A percentile compares a stretch with the other conserved stretches of the same genome.
Evolutionary conservation across 2,329 filamentous ascomycete genomes (phyloP).

Genomic region (Aspergillus costaricaensis): DNA sequence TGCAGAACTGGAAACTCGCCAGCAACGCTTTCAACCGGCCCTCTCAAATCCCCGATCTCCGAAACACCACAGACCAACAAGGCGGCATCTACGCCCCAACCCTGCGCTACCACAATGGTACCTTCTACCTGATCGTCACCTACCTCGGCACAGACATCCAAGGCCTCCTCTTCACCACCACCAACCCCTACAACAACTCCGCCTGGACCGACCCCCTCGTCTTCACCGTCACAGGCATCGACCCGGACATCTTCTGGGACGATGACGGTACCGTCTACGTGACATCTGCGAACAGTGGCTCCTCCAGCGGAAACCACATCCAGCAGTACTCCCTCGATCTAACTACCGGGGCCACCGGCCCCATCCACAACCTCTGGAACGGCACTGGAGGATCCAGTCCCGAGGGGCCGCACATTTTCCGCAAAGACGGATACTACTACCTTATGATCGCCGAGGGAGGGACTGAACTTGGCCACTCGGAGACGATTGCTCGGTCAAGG

Average conservation of each 20-base stretch:
- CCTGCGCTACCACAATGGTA: conserved; percentile 42
- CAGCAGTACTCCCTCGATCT: conserved; percentile 31
- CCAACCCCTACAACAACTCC: conserved; percentile 15
- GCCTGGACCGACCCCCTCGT: conserved; percentile 20
- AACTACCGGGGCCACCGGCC: conserved; percentile 20
- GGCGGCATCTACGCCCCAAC: conserved; percentile 47
- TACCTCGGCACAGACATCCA: conserved; percentile 7
- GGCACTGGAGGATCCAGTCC: conserved; percentile 48
- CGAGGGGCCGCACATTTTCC: conserved; percentile 35
- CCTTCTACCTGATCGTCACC: conserved; percentile 44
- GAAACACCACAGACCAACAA: conserved; percentile 18
- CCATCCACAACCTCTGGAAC: conserved; percentile 41
- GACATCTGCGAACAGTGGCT: conserved; percentile 7
- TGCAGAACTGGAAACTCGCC: conserved; percentile 28
- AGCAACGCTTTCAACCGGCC: conserved; percentile 29
- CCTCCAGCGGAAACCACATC: conserved; percentile 5
- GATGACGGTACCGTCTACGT: conserved; percentile 21
- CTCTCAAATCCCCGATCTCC: conserved; percentile 40
- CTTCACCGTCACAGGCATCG: conserved; percentile 17
- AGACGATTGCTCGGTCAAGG: conserved; percentile 33
- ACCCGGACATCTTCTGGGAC: conserved; percentile 28
- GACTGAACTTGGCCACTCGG: conserved; percentile 30
- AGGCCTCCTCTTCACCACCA: conserved; percentile 22
- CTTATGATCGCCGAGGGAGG: conserved; percentile 31
- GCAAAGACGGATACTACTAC: conserved; percentile 35